Conservation (phyloP, 371 early-diverging fungal species). For the Choanephora cucurbitarum region DNA sequence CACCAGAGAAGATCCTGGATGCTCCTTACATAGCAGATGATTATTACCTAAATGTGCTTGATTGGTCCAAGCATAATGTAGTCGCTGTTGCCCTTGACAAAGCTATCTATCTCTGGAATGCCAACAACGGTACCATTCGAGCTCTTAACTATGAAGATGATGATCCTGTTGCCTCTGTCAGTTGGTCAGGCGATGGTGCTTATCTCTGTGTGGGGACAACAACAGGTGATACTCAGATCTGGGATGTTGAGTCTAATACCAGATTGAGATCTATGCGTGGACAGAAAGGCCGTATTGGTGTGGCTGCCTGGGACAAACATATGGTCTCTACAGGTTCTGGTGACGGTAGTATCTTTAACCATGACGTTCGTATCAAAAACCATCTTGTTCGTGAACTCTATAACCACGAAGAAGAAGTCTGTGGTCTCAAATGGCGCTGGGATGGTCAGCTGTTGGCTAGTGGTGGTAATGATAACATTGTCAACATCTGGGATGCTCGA, state of each 20-base stretch:
- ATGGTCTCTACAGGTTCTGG: slow-evolving; percentile 85
- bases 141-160: slow-evolving; percentile 59
- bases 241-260: slow-evolving; percentile 76
- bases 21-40: slow-evolving; percentile 95
- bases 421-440: slow-evolving; percentile 92
- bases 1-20: slow-evolving; percentile 83
- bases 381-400: slow-evolving; percentile 71
- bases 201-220: slow-evolving; percentile 85
- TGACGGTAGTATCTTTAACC: slow-evolving; percentile 91
- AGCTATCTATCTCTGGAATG: slow-evolving; percentile 93
- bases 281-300: slow-evolving; percentile 79
- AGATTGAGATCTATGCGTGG: slow-evolving; percentile 78
- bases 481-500: slow-evolving; percentile 94
- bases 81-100: slow-evolving; percentile 91
- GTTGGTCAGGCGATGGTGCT: slow-evolving; percentile 79
- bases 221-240: slow-evolving; percentile 85
- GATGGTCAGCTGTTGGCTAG: slow-evolving; percentile 90
- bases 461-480: slow-evolving; percentile 97
- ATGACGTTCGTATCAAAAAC: slow-evolving; percentile 87
- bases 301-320: slow-evolving; percentile 85
- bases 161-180: slow-evolving; percentile 69
- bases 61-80: slow-evolving; percentile 86
- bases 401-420: slow-evolving; percentile 85
- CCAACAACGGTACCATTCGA: slow-evolving; percentile 74
- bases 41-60: slow-evolving; percentile 96